phyloP scores from a whole-genome alignment of 257 asterid species.

The Lavandula angustifolia region DNA sequence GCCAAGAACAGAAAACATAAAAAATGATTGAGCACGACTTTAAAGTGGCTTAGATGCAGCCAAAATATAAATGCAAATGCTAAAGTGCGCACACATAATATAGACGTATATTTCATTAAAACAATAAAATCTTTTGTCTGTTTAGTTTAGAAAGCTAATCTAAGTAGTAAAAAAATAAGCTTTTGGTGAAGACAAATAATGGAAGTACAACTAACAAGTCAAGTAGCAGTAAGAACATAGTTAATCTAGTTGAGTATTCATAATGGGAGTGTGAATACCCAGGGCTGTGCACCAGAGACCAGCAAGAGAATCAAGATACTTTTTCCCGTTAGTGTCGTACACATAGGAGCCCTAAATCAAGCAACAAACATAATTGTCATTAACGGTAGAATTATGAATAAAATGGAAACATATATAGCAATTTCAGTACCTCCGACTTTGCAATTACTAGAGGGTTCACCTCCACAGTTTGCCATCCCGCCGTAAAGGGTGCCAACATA shows the following conservation, averaged over 20 bases:
- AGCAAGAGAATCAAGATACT: slow-evolving; percentile 89
- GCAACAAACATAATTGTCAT: slow-evolving; percentile 13
- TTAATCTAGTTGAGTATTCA: background rate
- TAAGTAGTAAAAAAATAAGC: background rate
- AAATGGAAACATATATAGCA: background rate
- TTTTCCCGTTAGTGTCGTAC: slow-evolving; percentile 72
- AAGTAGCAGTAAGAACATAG: slow-evolving; percentile 11
- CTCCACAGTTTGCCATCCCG: slow-evolving; percentile 83
- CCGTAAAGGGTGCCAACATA: slow-evolving; percentile 97
- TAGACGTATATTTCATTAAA: background rate
- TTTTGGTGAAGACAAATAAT: background rate
- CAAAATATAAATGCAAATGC: background rate
- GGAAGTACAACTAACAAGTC: background rate
- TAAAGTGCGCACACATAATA: too few relatives aligned
- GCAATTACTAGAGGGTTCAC: slow-evolving; percentile 79
- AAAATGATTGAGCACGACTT: background rate
- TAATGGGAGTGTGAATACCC: slow-evolving; percentile 42
- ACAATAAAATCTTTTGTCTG: background rate
- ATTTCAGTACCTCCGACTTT: slow-evolving; percentile 67
- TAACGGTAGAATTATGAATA: background rate
- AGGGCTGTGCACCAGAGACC: slow-evolving; percentile 96
- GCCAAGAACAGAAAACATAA: background rate
- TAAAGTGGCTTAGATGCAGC: background rate
- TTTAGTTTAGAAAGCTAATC: background rate
- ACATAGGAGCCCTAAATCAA: slow-evolving; percentile 77